Evolutionary conservation across 2,329 filamentous ascomycete species (phyloP), one percentile per base, ranked within the genome.

Genomic region (Alternaria rosae): DNA sequence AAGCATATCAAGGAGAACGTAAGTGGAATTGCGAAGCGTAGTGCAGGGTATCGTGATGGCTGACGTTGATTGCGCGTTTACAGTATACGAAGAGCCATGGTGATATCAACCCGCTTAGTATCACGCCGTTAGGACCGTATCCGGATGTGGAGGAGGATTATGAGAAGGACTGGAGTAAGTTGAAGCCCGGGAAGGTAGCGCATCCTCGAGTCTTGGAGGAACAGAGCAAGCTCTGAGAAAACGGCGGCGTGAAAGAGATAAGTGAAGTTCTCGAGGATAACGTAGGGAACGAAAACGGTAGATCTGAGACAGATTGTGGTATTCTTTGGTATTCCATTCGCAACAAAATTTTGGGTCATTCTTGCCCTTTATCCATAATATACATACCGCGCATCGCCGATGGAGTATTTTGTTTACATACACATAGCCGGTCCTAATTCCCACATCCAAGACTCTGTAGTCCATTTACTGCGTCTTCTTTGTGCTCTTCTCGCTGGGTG

Each of bases 1-100:
- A 84, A 78, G 64, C 88, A 91, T 69, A 91, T 91, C 73, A 91
- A 91, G 77, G 88, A 91, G 73, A 90, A 88, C 64, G 78, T 80
- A 50, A 73, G 79, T 73, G 10, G 9, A 51, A 21, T 2, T n/a
- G 30, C 2, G n/a, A 11, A 28, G n/a, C 10, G 12, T n/a, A 11
- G 6, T 20, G 6, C 15, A 15, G 12, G 17, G 26, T 50, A 7
- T 6, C 32, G 45, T 50, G 11, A 7, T 50, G 45, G 26, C 45
- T 50, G 45, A 50, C 26, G 3, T 50, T 8, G 8, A 50, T 6
- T 50, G 26, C 45, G n/a, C 45, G 1, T 42, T 25, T 11, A 44
- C 42, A 83, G 78, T 86, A 87, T 63, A 86, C 87, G 12, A 90
- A 89, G 77, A 86, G 84, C 58, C 87, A 89, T 69, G 68, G 67